Percentiles rank a stretch among this genome's conserved stretches.
Conservation (phyloP, 2,329 filamentous ascomycete genomes). For the Cercospora nicotianae region DNA sequence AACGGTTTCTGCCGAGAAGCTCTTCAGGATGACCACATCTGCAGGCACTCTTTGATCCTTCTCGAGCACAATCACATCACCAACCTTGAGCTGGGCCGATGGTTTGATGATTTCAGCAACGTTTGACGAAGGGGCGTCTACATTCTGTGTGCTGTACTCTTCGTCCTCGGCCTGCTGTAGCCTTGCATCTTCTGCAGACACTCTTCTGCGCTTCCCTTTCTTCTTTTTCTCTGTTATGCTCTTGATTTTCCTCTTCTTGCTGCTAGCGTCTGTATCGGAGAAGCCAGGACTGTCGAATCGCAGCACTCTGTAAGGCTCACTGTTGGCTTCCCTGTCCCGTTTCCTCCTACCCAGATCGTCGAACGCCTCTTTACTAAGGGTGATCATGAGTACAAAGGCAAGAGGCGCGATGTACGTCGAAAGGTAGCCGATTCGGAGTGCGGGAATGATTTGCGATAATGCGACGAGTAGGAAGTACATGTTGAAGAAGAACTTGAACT, state of each 20-base stretch:
- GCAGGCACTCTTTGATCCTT: constrained; percentile 94
- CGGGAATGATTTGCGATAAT: constrained; percentile 86
- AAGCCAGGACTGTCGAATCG: constrained; percentile 62
- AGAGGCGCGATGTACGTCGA: constrained; percentile 91
- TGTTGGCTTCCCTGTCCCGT: constrained; percentile 90
- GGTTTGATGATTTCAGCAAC: constrained; percentile 70
- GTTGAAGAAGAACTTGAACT: constrained; percentile 99
- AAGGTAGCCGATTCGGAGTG: constrained; percentile 87
- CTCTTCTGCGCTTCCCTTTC: constrained; percentile 35
- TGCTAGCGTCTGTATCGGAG: constrained; percentile 26
- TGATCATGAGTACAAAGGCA: constrained; percentile 87
- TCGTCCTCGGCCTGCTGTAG: constrained; percentile 70
- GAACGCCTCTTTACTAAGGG: constrained; percentile 90
- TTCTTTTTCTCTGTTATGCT: constrained; percentile 38
- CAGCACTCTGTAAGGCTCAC: constrained; percentile 80
- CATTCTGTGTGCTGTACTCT: constrained; percentile 54
- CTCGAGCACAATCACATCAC: constrained; percentile 87
- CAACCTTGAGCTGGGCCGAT: constrained; percentile 86
- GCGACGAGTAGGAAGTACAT: constrained; percentile 97
- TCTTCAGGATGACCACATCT: constrained; percentile 90
- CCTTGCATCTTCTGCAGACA: constrained; percentile 43
- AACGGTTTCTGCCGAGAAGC: constrained; percentile 60
- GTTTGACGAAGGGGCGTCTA: constrained; percentile 39
- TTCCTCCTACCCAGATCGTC: constrained; percentile 86
- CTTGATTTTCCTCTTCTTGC: constrained; percentile 36